phyloP scores from a whole-genome alignment of 2,329 filamentous ascomycete species.

The Claviceps arundinis region DNA sequence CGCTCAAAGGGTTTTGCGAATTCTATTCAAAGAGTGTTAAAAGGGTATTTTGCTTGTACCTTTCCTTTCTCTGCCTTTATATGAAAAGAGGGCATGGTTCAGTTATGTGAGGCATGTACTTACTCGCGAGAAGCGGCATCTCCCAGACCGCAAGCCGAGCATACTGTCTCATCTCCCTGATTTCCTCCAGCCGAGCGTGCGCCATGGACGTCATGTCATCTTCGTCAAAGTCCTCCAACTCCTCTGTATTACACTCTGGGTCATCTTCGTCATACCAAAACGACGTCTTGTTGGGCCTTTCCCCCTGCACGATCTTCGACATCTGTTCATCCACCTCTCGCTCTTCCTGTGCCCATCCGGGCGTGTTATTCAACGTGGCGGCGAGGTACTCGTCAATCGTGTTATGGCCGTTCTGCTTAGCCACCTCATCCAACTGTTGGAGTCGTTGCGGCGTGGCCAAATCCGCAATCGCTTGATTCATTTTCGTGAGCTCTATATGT shows the following conservation, averaged over 20 bases:
- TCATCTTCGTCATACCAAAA: conserved; percentile 41
- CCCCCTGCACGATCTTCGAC: conserved; percentile 17
- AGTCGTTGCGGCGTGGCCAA: conserved; percentile 18
- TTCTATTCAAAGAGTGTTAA: conserved; percentile 35
- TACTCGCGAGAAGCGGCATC: conserved; percentile 81
- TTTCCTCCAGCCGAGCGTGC: conserved; percentile 76
- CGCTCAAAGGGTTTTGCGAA: conserved; percentile 69
- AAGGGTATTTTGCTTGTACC: too few relatives aligned
- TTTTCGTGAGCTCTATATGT: conserved; percentile 16
- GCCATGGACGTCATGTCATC: conserved; percentile 75
- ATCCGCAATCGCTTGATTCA: conserved; percentile 18
- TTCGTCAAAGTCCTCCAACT: conserved; percentile 54
- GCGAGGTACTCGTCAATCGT: conserved; percentile 21
- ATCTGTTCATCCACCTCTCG: conserved; percentile 19
- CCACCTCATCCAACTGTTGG: conserved; percentile 21
- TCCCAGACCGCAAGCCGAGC: conserved; percentile 85
- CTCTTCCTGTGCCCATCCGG: conserved; percentile 19
- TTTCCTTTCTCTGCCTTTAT: not conserved
- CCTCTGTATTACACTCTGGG: conserved; percentile 33
- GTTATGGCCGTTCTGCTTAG: conserved; percentile 20
- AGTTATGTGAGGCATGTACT: conserved; percentile 23
- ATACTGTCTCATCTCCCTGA: conserved; percentile 81
- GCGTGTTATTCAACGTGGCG: conserved; percentile 14
- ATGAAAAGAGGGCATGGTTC: not conserved
- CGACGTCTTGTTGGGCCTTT: conserved; percentile 22